Evolutionary conservation across 352 stramenopile species (phyloP).

Genomic region (Elongisporangium anandrum): DNA sequence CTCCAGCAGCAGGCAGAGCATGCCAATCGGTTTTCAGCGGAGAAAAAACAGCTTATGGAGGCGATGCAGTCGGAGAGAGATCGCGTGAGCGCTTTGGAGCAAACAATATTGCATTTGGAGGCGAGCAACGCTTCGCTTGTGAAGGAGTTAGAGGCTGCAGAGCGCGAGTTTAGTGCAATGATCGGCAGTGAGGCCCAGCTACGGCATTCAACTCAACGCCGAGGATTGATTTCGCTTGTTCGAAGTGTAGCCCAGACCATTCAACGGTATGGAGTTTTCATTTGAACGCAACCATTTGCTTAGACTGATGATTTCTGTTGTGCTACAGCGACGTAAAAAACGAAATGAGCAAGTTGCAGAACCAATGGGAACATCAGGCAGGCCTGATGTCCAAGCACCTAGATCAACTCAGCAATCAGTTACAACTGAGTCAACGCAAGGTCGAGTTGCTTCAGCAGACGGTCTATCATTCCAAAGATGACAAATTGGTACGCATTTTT

Average conservation of each 20-base stretch:
- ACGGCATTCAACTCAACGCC: neutral
- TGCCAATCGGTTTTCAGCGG: constrained; percentile 30
- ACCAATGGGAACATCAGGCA: constrained; percentile 41
- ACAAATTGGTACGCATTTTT: constrained; percentile 23
- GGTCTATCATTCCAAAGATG: constrained; percentile 35
- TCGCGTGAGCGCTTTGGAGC: constrained; percentile 26
- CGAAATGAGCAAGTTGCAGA: constrained; percentile 25
- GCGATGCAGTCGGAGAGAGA: constrained; percentile 38
- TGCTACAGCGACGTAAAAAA: constrained; percentile 36
- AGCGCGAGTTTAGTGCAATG: constrained; percentile 31
- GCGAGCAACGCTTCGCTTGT: constrained; percentile 19
- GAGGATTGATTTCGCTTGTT: constrained; percentile 9
- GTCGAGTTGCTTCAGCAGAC: constrained; percentile 42
- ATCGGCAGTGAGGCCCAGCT: constrained; percentile 7
- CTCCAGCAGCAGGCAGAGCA: constrained; percentile 35
- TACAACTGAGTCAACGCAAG: constrained; percentile 44
- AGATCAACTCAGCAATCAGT: constrained; percentile 32
- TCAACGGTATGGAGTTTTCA: constrained; percentile 16
- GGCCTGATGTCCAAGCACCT: constrained; percentile 30
- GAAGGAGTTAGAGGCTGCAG: constrained; percentile 35
- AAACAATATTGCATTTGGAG: constrained; percentile 20
- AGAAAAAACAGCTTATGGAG: constrained; percentile 41
- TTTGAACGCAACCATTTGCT: neutral
- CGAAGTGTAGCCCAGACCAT: constrained; percentile 27
- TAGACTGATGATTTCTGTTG: neutral